Evolutionary conservation across 257 asterid genomes (phyloP).

Genomic region (Capsicum baccatum): DNA sequence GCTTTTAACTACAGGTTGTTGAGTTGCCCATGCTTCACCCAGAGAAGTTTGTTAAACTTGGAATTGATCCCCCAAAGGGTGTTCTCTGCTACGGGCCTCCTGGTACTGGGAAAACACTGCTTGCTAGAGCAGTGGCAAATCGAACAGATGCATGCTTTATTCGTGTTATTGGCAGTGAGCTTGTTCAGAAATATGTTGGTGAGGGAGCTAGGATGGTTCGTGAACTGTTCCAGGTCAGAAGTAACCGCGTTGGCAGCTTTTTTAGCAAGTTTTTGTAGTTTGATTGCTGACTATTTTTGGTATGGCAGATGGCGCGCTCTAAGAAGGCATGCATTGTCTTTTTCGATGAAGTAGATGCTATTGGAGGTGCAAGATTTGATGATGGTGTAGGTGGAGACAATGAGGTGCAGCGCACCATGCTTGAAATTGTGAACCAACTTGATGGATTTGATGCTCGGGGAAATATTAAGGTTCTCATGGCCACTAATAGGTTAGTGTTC

Average conservation of each 20-base stretch:
- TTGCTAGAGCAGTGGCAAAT: slow-evolving; percentile 98
- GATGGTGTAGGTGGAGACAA: slow-evolving; percentile 99
- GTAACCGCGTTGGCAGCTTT: not conserved
- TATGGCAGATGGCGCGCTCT: slow-evolving; percentile 94
- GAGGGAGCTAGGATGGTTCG: slow-evolving; percentile 99
- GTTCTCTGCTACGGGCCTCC: slow-evolving; percentile 99
- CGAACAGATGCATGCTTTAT: slow-evolving; percentile 97
- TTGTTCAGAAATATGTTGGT: slow-evolving; percentile 96
- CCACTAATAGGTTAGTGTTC: slow-evolving; percentile 76
- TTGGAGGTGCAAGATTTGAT: slow-evolving; percentile 97
- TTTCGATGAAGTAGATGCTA: slow-evolving; percentile 96
- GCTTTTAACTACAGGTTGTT: slow-evolving; percentile 63
- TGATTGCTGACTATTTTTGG: not conserved
- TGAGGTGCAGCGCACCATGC: slow-evolving; percentile 99
- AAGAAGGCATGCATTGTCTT: slow-evolving; percentile 97
- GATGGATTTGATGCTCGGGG: slow-evolving; percentile 99
- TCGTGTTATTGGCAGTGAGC: slow-evolving; percentile 98
- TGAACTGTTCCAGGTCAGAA: slow-evolving; percentile 86
- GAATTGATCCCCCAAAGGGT: slow-evolving; percentile 99
- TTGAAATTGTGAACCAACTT: slow-evolving; percentile 96
- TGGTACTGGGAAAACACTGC: slow-evolving; percentile 94
- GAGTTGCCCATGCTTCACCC: slow-evolving; percentile 99
- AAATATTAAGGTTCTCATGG: slow-evolving; percentile 96
- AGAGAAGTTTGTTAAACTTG: slow-evolving; percentile 93
- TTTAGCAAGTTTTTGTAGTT: not conserved